Evolutionary conservation across 2,329 filamentous ascomycete genomes (phyloP).

Genomic region (Epicoccum sorghinum): DNA sequence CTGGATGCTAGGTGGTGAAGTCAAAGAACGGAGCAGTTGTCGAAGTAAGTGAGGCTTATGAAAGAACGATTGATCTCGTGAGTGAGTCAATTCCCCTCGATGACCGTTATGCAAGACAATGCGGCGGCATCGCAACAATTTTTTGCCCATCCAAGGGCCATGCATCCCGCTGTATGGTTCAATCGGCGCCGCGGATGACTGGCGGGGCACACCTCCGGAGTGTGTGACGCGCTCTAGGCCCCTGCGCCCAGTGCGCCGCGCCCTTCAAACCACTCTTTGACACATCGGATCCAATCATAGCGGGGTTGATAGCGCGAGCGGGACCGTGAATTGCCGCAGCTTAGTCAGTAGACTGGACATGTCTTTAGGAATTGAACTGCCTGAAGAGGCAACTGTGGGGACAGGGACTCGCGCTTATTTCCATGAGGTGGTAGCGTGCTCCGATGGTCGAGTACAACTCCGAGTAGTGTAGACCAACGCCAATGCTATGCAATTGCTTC

Average conservation of each 20-base stretch:
- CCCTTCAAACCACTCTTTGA: constrained; percentile 24
- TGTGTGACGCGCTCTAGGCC: constrained; percentile 22
- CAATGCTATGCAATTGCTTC: constrained; percentile 20
- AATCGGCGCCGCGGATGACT: constrained; percentile 16
- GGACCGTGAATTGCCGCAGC: constrained; percentile 35
- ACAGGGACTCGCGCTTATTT: constrained; percentile 19
- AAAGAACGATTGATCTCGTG: constrained; percentile 17
- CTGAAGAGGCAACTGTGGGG: constrained; percentile 11
- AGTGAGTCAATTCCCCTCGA: constrained; percentile 30
- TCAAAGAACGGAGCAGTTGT: neutral
- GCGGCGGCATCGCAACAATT: constrained; percentile 32
- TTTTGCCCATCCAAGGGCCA: constrained; percentile 30
- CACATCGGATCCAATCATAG: constrained; percentile 32
- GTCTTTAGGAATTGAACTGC: constrained; percentile 9
- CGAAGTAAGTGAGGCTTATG: constrained; percentile 10
- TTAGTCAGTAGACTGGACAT: constrained; percentile 22
- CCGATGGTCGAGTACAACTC: neutral
- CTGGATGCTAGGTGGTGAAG: neutral
- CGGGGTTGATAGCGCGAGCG: constrained; percentile 1
- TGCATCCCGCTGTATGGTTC: constrained; percentile 24
- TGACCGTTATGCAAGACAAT: constrained; percentile 27
- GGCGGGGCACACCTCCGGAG: constrained; percentile 15
- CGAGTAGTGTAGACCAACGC: constrained; percentile 5
- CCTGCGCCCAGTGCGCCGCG: constrained; percentile 26
- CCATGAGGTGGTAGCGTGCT: neutral